Percentiles rank a stretch among this genome's conserved stretches.
These are phyloP conservation scores for Millerozyma acaciae DNA, from an alignment of 805 yeast species.

Conservation along the genomic window DNA sequence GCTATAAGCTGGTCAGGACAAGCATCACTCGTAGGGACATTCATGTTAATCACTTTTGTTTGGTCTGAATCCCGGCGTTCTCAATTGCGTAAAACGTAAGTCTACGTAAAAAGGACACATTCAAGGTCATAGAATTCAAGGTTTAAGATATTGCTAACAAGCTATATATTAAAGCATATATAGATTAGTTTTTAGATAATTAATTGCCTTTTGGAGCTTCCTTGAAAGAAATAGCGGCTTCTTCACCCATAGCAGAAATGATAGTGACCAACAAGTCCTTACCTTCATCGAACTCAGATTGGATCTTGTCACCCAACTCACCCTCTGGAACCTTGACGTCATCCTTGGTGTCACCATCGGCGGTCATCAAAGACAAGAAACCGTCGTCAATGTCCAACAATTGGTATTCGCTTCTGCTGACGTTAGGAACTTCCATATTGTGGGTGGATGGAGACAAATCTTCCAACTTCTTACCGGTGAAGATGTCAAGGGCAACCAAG, in stretches of 20 bases:
- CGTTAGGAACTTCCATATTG: conserved; percentile 99
- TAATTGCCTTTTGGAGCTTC: conserved; percentile 77
- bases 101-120: no score
- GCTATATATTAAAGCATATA: conserved; percentile 2
- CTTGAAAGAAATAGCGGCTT: conserved; percentile 97
- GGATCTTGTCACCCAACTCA: conserved; percentile 91
- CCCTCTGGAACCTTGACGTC: conserved; percentile 98
- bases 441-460: conserved; percentile 99
- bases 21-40: no score
- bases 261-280: conserved; percentile 96
- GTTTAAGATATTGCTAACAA: no score
- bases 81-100: no score
- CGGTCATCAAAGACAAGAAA: conserved; percentile 92
- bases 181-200: conserved; percentile 4
- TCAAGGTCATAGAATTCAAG: no score
- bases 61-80: no score
- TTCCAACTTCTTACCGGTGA: conserved; percentile 99
- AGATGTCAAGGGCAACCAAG: conserved; percentile 97
- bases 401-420: conserved; percentile 92
- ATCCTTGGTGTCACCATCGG: conserved; percentile 98
- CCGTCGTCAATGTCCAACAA: conserved; percentile 98
- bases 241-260: conserved; percentile 98
- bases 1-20: no score
- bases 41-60: no score
- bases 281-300: conserved; percentile 94